Conservation (phyloP, 768 basidiomycete species). For the Albatrellus ellisii region DNA sequence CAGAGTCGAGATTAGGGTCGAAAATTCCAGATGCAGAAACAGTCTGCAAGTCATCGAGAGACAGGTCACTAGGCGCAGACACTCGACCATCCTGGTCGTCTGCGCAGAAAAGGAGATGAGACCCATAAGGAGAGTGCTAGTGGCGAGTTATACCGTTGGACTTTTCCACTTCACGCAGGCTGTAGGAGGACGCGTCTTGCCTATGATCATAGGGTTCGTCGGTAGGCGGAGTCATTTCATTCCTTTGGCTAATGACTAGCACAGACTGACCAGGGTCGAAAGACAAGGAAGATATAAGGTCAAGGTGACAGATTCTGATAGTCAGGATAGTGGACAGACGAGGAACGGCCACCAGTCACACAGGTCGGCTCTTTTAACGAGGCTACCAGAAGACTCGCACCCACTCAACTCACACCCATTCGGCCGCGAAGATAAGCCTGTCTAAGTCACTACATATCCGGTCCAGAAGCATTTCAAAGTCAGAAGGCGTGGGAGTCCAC, state of each 20-base stretch:
- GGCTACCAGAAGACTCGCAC: too few species aligned
- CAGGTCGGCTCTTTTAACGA: too few species aligned
- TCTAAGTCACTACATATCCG: too few species aligned
- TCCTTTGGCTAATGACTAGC: neutral
- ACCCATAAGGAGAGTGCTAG: neutral
- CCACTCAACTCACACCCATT: too few species aligned
- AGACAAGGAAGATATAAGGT: too few species aligned
- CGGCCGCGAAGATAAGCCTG: too few species aligned
- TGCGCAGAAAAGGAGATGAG: neutral
- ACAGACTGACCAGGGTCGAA: too few species aligned
- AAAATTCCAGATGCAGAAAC: neutral
- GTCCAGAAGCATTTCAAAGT: too few species aligned
- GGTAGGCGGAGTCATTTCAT: slow-evolving; percentile 2
- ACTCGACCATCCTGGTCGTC: neutral
- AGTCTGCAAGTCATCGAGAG: neutral
- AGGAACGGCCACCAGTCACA: too few species aligned
- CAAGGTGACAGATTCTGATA: too few species aligned
- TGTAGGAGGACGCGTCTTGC: neutral
- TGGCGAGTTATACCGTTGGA: neutral
- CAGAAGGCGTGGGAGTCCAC: too few species aligned
- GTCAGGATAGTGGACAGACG: too few species aligned
- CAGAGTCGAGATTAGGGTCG: slow-evolving; percentile 2
- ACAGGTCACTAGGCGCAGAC: neutral
- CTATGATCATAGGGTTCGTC: neutral
- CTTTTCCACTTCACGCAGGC: neutral